Base-by-base conservation (phyloP, 2,329 filamentous ascomycete genomes). In the Cladophialophora carrionii region DNA sequence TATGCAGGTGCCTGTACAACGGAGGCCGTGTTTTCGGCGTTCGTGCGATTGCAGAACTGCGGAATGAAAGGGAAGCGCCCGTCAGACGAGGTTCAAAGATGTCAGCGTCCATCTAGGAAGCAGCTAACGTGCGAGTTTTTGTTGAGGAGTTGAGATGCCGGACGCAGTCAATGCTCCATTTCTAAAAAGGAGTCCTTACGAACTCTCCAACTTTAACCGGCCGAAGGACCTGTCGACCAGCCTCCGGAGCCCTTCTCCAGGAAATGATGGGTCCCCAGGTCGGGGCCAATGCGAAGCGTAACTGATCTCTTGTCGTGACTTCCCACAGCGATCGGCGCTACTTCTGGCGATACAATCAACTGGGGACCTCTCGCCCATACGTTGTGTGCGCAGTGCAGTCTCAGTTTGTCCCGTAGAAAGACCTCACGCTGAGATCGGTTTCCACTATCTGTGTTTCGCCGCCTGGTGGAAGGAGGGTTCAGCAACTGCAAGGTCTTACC, bases 1-100 rank as follows among this genome's bases (percentile, higher is more conserved):
- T 46, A 58, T 58, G 56, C 56, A 49, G 22, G 37, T 58, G 6
- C 56, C 12, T 49, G 56, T 26, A 26, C 7, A 26, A n/a, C 41
- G 56, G 6, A 34, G 24, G n/a, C 56, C 48, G 24, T 20, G 41
- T 9, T 37, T 32, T 43, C 20, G n/a, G 3, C 41, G 37, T 48
- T 20, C 29, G 8, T n/a, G 37, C 37, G 37, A 58, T 48, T 48
- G 49, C 56, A 49, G 56, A 14, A 58, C 5, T 43, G 22, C 46
- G 48, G 10, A 24, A n/a, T n/a, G 37, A 8, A 17, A 5, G 48
- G 48, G 22, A 8, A 12, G 29, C 14, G 52, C n/a, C 26, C 24
- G 29, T 54, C 26, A 17, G 31, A 20, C 29, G 26, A 54, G 52
- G 24, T 17, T 54, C 26, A 10, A 54, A 12, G 29, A 4, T 20